Evolutionary conservation across 2,329 filamentous ascomycete species (phyloP), one percentile per base, ranked within the genome.

Genomic region (Neospermospora avenae): DNA sequence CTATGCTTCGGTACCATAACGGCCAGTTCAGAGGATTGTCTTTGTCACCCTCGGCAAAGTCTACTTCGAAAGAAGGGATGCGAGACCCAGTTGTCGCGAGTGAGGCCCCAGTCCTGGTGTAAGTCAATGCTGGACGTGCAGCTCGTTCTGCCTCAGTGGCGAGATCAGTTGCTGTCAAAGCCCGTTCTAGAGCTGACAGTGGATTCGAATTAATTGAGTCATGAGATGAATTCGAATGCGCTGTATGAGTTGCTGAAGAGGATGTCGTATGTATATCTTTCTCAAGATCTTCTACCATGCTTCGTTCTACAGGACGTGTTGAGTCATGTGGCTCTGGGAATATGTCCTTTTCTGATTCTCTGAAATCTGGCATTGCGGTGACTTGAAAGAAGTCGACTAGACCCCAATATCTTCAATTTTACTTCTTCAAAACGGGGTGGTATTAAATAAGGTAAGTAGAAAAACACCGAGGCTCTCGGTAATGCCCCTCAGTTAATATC

Each of bases 11-110:
- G 63, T 74, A 76, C 68, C 76, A 80, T 34, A 86, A 69, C 0
- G 84, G 74, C 88, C 89, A 93, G 70, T 88, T 87, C 59, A 81
- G 79, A 0, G 90, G 88, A 68, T 91, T 87, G 13, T 81, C 79
- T 2, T 78, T 77, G 68, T 89, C 87, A 60, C 81, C 76, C 1
- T 83, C 82, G 16, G 83, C 81, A 71, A 90, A 92, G 68, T 88
- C 85, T 57, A 93, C 81, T 74, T 95, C 90, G 68, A 85, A 93
- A 28, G 85, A 83, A 3, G 84, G 80, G 2, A 77, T 74, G 46
- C 74, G 70, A 2, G 78, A 80, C 25, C 72, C 74, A 55, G 74
- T 76, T 4, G 78, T 80, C 10, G 74, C 74, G 34, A 76, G 69
- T 1, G 79, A 80, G 2, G 77, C 77, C 18, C 75, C 73, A 41